Conservation (phyloP, 441 rosid species). For the Rhodomyrtus psidioides region DNA sequence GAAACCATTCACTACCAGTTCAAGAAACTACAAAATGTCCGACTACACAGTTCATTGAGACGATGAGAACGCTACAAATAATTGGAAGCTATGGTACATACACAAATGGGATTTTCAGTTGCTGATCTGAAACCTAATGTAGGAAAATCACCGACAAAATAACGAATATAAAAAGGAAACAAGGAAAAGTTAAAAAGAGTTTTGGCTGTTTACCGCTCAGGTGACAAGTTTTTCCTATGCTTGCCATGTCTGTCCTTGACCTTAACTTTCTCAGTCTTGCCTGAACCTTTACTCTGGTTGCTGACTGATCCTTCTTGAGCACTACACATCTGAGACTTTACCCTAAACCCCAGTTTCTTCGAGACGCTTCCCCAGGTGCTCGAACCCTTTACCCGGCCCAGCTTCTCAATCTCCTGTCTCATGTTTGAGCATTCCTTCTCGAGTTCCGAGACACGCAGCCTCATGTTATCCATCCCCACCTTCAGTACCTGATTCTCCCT, state of each 20-base stretch:
- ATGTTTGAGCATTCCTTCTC: slow-evolving; percentile 88
- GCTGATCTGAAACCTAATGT: background rate
- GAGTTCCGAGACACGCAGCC: slow-evolving; percentile 81
- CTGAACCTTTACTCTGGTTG: slow-evolving; percentile 44
- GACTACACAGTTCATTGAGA: background rate
- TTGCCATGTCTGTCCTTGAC: slow-evolving; percentile 48
- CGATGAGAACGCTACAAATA: background rate
- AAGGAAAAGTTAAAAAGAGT: background rate
- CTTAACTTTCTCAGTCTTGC: slow-evolving; percentile 57
- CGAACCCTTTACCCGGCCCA: slow-evolving; percentile 49
- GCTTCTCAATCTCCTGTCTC: slow-evolving; percentile 91
- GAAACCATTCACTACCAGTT: background rate
- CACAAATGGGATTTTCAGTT: slow-evolving; percentile 8
- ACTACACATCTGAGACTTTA: slow-evolving; percentile 98
- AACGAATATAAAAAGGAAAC: background rate
- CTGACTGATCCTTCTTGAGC: slow-evolving; percentile 82
- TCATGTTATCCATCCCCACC: slow-evolving; percentile 97
- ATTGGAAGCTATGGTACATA: slow-evolving; percentile 7
- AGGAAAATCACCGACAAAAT: slow-evolving; percentile 1
- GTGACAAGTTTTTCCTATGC: slow-evolving; percentile 48
- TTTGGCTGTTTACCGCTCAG: slow-evolving; percentile 23
- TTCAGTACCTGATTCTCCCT: slow-evolving; percentile 94
- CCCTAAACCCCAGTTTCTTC: slow-evolving; percentile 73
- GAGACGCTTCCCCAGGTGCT: slow-evolving; percentile 72
- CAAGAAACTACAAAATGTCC: background rate